Percentiles rank a stretch among this genome's conserved stretches.
Evolutionary conservation across 23 red algal genomes (phyloP).

Genomic region (Gracilariopsis chorda): DNA sequence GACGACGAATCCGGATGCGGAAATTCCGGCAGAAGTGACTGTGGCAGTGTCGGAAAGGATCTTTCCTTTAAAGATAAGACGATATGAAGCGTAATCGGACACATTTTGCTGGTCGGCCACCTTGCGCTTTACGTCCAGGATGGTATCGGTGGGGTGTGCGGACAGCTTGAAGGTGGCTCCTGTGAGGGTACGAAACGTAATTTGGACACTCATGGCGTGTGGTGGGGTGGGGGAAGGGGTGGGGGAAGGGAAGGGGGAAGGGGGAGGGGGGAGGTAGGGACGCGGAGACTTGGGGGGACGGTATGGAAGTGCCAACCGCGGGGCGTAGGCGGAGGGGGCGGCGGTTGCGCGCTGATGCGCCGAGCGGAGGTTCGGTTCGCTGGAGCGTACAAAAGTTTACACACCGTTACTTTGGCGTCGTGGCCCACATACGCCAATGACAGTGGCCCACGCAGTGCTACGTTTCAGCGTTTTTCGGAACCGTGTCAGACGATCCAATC

Average conservation of each 20-base stretch:
- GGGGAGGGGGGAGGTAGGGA: background rate
- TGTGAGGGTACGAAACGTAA: conserved; percentile 88
- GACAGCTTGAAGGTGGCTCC: conserved; percentile 74
- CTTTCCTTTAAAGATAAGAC: conserved; percentile 87
- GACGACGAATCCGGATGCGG: conserved; percentile 81
- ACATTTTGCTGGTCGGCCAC: conserved; percentile 63
- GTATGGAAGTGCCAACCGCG: too few species aligned
- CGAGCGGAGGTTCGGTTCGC: too few species aligned
- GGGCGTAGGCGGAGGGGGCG: too few species aligned
- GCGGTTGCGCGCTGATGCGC: too few species aligned
- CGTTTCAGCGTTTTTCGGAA: too few species aligned
- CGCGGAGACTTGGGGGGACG: background rate
- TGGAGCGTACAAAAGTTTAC: too few species aligned
- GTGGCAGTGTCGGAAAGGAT: conserved; percentile 71
- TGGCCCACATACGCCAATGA: too few species aligned
- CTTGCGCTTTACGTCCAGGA: conserved; percentile 61
- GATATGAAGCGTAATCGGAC: conserved; percentile 43
- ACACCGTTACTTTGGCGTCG: too few species aligned
- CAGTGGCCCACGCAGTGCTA: too few species aligned
- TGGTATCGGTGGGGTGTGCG: conserved; percentile 48
- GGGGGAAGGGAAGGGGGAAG: background rate
- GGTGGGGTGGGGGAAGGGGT: background rate
- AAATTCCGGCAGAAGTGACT: conserved; percentile 61
- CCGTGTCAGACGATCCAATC: too few species aligned
- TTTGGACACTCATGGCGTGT: conserved; percentile 17